Base-by-base conservation (phyloP, 1,284 basidiomycete species). In the Cutaneotrichosporon spelunceum region DNA sequence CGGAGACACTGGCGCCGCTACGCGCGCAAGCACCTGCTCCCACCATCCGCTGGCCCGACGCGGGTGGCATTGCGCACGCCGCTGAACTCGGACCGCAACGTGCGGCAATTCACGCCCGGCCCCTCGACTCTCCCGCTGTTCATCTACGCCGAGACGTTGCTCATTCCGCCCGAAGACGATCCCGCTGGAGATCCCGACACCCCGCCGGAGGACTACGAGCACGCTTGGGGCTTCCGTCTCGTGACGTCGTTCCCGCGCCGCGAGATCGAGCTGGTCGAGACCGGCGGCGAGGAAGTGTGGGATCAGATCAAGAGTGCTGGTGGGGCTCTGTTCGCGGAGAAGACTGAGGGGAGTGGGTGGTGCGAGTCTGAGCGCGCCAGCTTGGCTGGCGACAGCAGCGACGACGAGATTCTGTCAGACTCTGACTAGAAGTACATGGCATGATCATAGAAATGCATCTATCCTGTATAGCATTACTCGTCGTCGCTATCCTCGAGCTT, bases 321-420 rank as follows among this genome's bases (percentile, higher is more conserved):
- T 10, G 78, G 76, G 9, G 74, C 73, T 23, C 60, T 79, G 55
- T 72, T 79, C 29, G 72, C 73, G 16, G 78, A 79, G 61, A 74
- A 75, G 64, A 65, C 66, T 21, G 70, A 70, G 30, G 71, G 72
- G 4, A 53, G 71, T 8, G 52, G 42, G 21, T 75, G 73, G 72
- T 72, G 68, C 27, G 70, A 71, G 14, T 66, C 55, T 5, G 70
- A 68, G 64, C 57, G 57, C 33, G 58, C 42, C 7, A 64, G 53
- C 24, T 49, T 59, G 9, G 53, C 50, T 1, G 63, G 59, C n/a
- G 69, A 66, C n/a, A 67, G 66, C 33, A 63, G 65, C 48, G 64
- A 70, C 16, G 68, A 69, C 30, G 70, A 71, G 55, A 63, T 66
- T n/a, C 57, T 64, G 19, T 54, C 53, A 13, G 65, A 64, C 52